A percentile compares a stretch with the other conserved stretches of the same genome.
Evolutionary conservation across 169 alveolate genomes (phyloP).

Genomic region (Plasmodium billcollinsi): DNA sequence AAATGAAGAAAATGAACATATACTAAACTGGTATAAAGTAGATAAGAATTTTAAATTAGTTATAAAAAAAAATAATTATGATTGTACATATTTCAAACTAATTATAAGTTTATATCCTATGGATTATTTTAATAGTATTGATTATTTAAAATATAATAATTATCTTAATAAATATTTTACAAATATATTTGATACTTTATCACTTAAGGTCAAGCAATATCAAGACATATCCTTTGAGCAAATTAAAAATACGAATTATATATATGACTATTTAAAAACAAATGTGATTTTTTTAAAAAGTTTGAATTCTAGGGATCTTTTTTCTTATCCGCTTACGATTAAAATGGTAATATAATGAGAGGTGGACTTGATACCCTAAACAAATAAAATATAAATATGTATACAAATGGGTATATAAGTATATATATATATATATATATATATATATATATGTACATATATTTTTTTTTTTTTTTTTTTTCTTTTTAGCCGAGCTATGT

Average conservation of each 20-base stretch:
- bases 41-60: conserved; percentile 32
- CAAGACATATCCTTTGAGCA: conserved; percentile 45
- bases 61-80: conserved; percentile 35
- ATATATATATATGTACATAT: not conserved
- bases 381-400: not conserved
- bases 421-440: not conserved
- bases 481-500: conserved; percentile 43
- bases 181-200: conserved; percentile 27
- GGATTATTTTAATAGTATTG: conserved; percentile 4
- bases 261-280: not conserved
- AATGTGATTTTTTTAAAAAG: conserved; percentile 15
- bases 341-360: conserved; percentile 12
- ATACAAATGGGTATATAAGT: not conserved
- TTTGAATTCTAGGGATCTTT: not conserved
- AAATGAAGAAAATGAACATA: conserved; percentile 33
- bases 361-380: not conserved
- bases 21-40: conserved; percentile 32
- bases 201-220: conserved; percentile 26
- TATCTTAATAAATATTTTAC: conserved; percentile 8
- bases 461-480: conserved; percentile 14
- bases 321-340: conserved; percentile 33
- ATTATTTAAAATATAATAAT: conserved; percentile 8
- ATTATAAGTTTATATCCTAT: conserved; percentile 35
- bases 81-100: conserved; percentile 20
- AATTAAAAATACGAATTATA: conserved; percentile 2